Conservation (phyloP, 164 flowering plant genomes). For the Dillenia suffruticosa region DNA sequence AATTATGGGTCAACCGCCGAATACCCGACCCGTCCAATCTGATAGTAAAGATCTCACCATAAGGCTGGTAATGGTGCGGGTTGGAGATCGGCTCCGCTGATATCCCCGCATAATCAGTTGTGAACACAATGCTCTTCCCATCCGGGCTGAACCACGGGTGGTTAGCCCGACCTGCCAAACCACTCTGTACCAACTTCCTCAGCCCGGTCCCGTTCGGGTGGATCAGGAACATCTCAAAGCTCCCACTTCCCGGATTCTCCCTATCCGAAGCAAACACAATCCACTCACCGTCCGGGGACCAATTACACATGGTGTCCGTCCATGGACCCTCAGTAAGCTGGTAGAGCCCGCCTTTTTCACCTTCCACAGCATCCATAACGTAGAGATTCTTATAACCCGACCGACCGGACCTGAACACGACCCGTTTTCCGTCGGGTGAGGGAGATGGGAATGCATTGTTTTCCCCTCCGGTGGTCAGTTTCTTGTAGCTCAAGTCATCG, state of each 20-base stretch:
- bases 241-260: constrained; percentile 59
- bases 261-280: constrained; percentile 84
- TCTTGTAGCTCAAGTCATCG: constrained; percentile 22
- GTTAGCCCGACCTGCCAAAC: constrained; percentile 62
- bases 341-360: constrained; percentile 54
- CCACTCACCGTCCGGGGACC: constrained; percentile 96
- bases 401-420: constrained; percentile 81
- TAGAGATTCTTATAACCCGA: constrained; percentile 81
- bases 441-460: constrained; percentile 93
- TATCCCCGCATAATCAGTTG: constrained; percentile 72
- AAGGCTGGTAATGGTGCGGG: constrained; percentile 86
- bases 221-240: constrained; percentile 56
- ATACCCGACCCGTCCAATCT: constrained; percentile 58
- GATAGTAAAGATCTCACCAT: constrained; percentile 71
- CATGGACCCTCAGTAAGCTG: constrained; percentile 80
- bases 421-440: constrained; percentile 83
- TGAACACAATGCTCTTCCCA: constrained; percentile 57
- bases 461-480: constrained; percentile 49
- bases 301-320: constrained; percentile 87
- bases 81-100: constrained; percentile 87
- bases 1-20: constrained; percentile 68
- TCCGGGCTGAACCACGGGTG: constrained; percentile 89
- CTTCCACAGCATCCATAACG: constrained; percentile 74
- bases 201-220: constrained; percentile 84
- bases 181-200: constrained; percentile 56